Evolutionary conservation across 768 basidiomycete species (phyloP), one percentile per base, ranked within the genome.

Genomic region (Suillus spraguei): DNA sequence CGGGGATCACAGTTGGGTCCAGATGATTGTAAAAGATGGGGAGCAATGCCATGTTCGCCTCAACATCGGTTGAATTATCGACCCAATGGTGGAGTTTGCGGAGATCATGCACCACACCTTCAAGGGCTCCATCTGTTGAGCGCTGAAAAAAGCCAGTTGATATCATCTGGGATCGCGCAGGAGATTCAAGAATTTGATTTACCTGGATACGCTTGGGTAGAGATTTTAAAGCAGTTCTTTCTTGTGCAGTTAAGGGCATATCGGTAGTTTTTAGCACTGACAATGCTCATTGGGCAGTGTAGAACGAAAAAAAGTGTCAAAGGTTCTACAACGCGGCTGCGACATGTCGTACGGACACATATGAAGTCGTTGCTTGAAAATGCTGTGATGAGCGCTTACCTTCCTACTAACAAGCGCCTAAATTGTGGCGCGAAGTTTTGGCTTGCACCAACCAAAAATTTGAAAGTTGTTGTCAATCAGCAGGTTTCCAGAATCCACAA

Each of bases 21-120:
- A 60, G 59, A 53, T 60, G 59, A 28, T 22, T 55, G 35, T 60
- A 53, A 36, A 60, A 60, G 59, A 60, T 24, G 32, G 59, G 59
- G 24, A 60, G 35, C 20, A 53, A 60, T 24, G 28, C 7, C 47
- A 60, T 55, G n/a, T 60, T 33, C 55, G 38, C 22, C 16, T 56
- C 55, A 16, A 39, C 55, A 39, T 56, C 36, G 36, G 55, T 24
- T 16, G 55, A 56, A 24, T 38, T 24, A 8, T 38, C 38, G 24
- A 56, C 22, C 55, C 55, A 56, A 10, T 39, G 22, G 38, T 56
- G 5, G 16, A 56, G 55, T 56, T 56, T 38, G 38, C 55, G 55
- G 16, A 56, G 22, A 39, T 56, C 38, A 39, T 56, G 24, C 8
- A 56, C 55, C 2, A 38, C 36, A 14, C 55, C 38, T 56, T 38